Evolutionary conservation across 73 alveolate genomes (phyloP).

Genomic region (Blepharisma stoltei): DNA sequence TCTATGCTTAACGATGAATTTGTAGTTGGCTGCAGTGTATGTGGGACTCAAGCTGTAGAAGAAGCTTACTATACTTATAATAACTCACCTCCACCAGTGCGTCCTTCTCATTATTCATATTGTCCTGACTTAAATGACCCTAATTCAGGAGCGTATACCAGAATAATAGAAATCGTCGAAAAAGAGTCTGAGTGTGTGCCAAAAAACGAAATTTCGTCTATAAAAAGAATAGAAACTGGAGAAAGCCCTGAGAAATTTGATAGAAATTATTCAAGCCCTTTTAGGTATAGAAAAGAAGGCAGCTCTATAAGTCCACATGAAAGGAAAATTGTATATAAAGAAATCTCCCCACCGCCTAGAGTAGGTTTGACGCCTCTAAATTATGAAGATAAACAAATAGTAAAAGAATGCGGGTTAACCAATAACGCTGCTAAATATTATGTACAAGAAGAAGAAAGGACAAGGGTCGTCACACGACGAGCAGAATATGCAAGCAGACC

Average conservation of each 20-base stretch:
- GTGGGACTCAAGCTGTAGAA: slow-evolving; percentile 15
- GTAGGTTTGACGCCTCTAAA: not conserved
- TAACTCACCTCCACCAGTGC: too few relatives aligned
- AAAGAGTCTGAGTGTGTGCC: not conserved
- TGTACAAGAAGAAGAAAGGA: slow-evolving; percentile 16
- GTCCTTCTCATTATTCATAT: not conserved
- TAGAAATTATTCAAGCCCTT: not conserved
- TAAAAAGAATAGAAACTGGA: not conserved
- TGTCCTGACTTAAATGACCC: slow-evolving; percentile 1
- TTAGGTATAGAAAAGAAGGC: not conserved
- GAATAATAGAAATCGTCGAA: not conserved
- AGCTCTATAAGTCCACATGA: not conserved
- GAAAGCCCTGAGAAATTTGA: slow-evolving; percentile 3
- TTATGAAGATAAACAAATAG: slow-evolving; percentile 5
- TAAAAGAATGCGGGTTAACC: not conserved
- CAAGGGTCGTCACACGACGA: not conserved
- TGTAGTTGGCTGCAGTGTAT: slow-evolving; percentile 6
- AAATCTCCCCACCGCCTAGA: slow-evolving; percentile 11
- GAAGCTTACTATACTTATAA: not conserved
- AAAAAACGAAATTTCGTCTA: not conserved
- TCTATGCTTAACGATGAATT: too few relatives aligned
- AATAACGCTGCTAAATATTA: not conserved
- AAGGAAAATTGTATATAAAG: slow-evolving; percentile 18
- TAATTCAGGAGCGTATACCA: slow-evolving; percentile 22
- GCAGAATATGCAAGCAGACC: not conserved